Evolutionary conservation across 139 green algal genomes (phyloP), one percentile per base, ranked within the genome.

Genomic region (Desmodesmus armatus): DNA sequence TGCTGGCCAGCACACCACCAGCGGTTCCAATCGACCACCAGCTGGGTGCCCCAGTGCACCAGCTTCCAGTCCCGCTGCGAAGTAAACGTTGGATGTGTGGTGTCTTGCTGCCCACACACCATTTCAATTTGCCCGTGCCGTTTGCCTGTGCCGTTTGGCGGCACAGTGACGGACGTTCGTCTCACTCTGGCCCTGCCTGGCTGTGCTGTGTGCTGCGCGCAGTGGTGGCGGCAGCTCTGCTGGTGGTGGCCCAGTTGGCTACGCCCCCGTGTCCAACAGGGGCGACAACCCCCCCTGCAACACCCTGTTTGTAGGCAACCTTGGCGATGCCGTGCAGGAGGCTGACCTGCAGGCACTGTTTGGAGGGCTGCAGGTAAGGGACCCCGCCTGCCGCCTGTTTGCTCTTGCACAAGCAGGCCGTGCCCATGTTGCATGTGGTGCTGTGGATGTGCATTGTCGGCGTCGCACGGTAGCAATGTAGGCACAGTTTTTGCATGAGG

Each of bases 241-340:
- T 13, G 13, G 47, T 7, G 7, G 9, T 55, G 47, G 47, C 47
- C 9, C 47, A 43, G 73, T 29, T 5, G n/a, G 39, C 19, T 83
- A 83, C 31, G 58, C 37, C 5, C 43, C 55, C 4, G 77, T 65
- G 19, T 53, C 37, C 41, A 85, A 77, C 67, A 67, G 29, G 9
- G 70, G 73, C 47, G 96, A 99, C 87, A 99, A 98, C 89, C 93
- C 95, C 21, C 95, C 96, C 44, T 99, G 96, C 92, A 98, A 98
- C 88, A 99, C 96, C 9, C 90, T 99, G 9, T 99, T 98, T 87
- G 93, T 99, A 27, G 87, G 88, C 84, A 91, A 91, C 74, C 80
- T 91, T 43, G 81, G 88, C 0, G 80, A 88, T 66, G 62, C 73
- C 27, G 87, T 91, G 37, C 58, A 78, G 15, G 88, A 93, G 87